Percentiles rank a stretch among this genome's conserved stretches.
Conservation (phyloP, 305 asterid genomes). For the Fraxinus velutina region DNA sequence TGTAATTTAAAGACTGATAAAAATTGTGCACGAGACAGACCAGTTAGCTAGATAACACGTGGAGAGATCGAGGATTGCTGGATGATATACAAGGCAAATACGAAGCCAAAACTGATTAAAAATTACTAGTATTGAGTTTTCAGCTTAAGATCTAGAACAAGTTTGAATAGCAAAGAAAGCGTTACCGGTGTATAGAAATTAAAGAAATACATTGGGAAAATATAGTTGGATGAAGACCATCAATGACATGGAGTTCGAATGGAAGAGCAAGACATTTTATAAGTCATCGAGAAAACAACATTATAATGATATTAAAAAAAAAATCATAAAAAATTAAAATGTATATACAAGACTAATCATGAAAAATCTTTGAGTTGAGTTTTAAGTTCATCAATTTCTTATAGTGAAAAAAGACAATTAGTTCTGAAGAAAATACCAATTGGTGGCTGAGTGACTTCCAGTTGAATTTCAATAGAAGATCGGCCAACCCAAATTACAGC, state of each 20-base stretch:
- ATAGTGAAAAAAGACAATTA: not conserved
- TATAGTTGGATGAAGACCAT: not conserved
- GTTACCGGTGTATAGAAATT: not conserved
- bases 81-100: not conserved
- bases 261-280: not conserved
- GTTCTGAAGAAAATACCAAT: slow-evolving; percentile 46
- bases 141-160: not conserved
- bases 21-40: slow-evolving; percentile 14
- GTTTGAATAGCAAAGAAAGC: not conserved
- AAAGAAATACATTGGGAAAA: not conserved
- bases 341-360: not conserved
- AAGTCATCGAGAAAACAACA: not conserved
- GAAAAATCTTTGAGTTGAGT: not conserved
- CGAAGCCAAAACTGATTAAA: not conserved
- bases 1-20: not conserved
- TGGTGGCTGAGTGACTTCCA: slow-evolving; percentile 66
- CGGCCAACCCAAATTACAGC: slow-evolving; percentile 91
- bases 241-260: not conserved
- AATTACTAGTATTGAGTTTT: not conserved
- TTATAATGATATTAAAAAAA: not conserved
- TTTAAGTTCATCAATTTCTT: not conserved
- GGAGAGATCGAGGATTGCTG: not conserved
- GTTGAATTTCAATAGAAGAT: slow-evolving; percentile 90
- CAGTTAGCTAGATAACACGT: not conserved
- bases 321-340: not conserved